Conservation (phyloP, 2,329 filamentous ascomycete genomes). For the Stagonosporopsis chrysanthemi region DNA sequence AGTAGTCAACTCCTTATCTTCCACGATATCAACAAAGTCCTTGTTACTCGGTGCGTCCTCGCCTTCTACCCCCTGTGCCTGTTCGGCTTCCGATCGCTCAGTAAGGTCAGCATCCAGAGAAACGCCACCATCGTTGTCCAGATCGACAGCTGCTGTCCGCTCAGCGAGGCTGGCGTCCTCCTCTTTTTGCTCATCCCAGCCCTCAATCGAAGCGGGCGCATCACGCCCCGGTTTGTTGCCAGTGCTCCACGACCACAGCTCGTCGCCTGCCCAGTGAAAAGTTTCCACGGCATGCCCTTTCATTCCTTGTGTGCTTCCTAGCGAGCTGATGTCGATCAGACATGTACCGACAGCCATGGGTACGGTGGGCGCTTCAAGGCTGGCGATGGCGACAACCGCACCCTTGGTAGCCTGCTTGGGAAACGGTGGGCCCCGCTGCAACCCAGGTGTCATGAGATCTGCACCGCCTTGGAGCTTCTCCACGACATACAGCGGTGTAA, state of each 20-base stretch:
- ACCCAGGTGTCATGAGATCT: slow-evolving; percentile 73
- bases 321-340: slow-evolving; percentile 65
- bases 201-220: slow-evolving; percentile 62
- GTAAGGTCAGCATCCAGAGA: slow-evolving; percentile 41
- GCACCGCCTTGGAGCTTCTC: slow-evolving; percentile 70
- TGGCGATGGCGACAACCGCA: slow-evolving; percentile 69
- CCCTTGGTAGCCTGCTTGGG: slow-evolving; percentile 65
- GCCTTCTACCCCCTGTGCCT: slow-evolving; percentile 45
- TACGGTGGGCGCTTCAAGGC: slow-evolving; percentile 65
- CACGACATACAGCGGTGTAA: slow-evolving; percentile 68
- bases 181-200: slow-evolving; percentile 54
- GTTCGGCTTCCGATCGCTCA: slow-evolving; percentile 43
- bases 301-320: slow-evolving; percentile 64
- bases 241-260: slow-evolving; percentile 70
- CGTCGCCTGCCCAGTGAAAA: slow-evolving; percentile 73
- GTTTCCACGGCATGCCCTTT: slow-evolving; percentile 71
- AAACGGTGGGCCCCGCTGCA: slow-evolving; percentile 70
- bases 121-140: slow-evolving; percentile 60
- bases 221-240: slow-evolving; percentile 60
- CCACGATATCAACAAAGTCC: slow-evolving; percentile 48
- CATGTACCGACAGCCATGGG: slow-evolving; percentile 71
- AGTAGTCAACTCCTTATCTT: slow-evolving; percentile 63
- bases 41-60: slow-evolving; percentile 42
- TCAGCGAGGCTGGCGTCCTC: slow-evolving; percentile 46
- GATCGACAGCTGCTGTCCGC: slow-evolving; percentile 50